Evolutionary conservation across 306 rosid genomes (phyloP).

Genomic region (Pyrus betulifolia): DNA sequence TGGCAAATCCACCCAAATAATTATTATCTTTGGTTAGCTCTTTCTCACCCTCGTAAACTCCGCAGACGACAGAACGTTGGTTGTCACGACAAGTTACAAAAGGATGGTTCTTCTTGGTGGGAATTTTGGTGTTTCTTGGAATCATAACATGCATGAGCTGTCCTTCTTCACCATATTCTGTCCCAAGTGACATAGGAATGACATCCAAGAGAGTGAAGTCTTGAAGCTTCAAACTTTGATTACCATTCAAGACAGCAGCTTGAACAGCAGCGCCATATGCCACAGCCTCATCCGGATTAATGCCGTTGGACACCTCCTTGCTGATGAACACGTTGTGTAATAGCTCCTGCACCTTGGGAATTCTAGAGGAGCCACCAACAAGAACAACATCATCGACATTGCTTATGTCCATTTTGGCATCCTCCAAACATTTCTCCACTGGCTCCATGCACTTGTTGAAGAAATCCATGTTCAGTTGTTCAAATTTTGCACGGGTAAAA

Average conservation of each 20-base stretch:
- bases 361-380: too few relatives aligned
- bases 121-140: background rate
- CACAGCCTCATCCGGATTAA: too few relatives aligned
- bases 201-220: background rate
- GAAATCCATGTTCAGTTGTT: background rate
- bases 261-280: background rate
- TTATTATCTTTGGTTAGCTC: background rate
- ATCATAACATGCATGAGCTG: background rate
- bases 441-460: background rate
- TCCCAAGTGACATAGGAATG: too few relatives aligned
- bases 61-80: fast-evolving
- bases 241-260: background rate
- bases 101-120: background rate
- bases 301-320: too few relatives aligned
- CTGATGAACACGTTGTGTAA: too few relatives aligned
- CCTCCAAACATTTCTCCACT: background rate
- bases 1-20: background rate
- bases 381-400: too few relatives aligned
- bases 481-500: background rate
- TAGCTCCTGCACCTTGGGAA: too few relatives aligned
- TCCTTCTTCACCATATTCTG: too few relatives aligned
- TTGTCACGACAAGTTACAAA: fast-evolving
- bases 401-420: too few relatives aligned
- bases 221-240: background rate
- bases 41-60: background rate